Evolutionary conservation across 805 yeast species (phyloP), one percentile per base, ranked within the genome.

Genomic region (Tetrapisispora taiwanensis): DNA sequence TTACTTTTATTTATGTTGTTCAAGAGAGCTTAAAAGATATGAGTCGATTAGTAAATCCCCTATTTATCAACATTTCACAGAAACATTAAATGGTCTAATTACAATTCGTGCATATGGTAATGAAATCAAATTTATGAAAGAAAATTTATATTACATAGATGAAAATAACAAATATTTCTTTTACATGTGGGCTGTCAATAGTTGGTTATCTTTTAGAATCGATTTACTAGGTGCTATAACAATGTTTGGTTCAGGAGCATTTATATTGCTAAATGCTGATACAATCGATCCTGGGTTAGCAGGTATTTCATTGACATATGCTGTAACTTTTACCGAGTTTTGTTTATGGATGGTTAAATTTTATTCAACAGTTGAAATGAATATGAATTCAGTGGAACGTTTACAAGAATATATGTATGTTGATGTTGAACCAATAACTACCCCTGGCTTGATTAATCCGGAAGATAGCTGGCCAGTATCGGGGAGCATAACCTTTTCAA

Each of bases 71-170:
- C 97, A 89, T 62, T 92, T 90, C 59, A 80, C 95, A 17, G 98
- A 90, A 66, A 87, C 97, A 5, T 71, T 90, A 54, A 79, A 78
- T 36, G 98, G 98, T 58, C 87, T 88, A 19, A 78, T 95, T 3
- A 88, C 97, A 2, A 89, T 90, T 53, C 80, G 98, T 65, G 98
- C 97, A 1, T 90, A 84, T 63, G 96, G 96, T 53, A 90, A 87
- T 54, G 95, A 87, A 58, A 74, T 81, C 44, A 74, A 94, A 55
- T 90, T 90, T 63, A 72, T 87, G 71, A 74, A 74, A 54, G 87
- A 85, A 60, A 90, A 90, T 62, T 67, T 89, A 69, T 70, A 69
- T 49, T 79, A 79, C 45, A 81, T 92, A 48, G 97, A 92, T 63
- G 72, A 74, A 42, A 89, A 88, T 64, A 89, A 86, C 62, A 75